Conservation (phyloP, 768 basidiomycete genomes). For the Naganishia antarctica region DNA sequence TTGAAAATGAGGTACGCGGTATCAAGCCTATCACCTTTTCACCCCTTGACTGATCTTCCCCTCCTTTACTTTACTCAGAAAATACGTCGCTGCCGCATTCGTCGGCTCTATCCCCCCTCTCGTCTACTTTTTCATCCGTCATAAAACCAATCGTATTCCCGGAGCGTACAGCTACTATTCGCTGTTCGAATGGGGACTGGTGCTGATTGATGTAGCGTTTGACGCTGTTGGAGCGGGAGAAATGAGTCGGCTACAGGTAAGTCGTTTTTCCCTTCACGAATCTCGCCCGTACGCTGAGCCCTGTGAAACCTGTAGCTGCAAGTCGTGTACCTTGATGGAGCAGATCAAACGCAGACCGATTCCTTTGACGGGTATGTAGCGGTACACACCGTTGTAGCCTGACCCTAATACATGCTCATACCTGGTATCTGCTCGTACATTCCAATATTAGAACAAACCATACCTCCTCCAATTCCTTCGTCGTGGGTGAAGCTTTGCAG, state of each 20-base stretch:
- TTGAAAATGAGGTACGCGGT: slow-evolving; percentile 3
- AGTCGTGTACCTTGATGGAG: slow-evolving; percentile 5
- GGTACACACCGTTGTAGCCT: background rate
- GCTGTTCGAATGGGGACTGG: slow-evolving; percentile 73
- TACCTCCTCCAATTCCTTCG: background rate
- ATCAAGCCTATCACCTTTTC: no score
- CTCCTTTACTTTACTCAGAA: slow-evolving; percentile 52
- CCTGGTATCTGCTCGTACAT: no score
- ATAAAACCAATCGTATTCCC: slow-evolving; percentile 71
- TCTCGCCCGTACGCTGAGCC: no score
- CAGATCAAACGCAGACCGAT: background rate
- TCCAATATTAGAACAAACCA: no score
- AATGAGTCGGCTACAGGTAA: slow-evolving; percentile 34
- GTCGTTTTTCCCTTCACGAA: background rate
- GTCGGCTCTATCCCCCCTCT: slow-evolving; percentile 66
- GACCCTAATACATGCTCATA: background rate
- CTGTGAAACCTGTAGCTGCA: no score
- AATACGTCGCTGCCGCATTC: slow-evolving; percentile 60
- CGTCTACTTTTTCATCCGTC: slow-evolving; percentile 77
- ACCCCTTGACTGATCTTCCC: no score
- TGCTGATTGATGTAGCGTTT: slow-evolving; percentile 44
- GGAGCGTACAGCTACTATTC: slow-evolving; percentile 83
- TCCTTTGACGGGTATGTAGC: background rate
- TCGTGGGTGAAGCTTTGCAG: background rate
- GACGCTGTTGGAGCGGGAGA: slow-evolving; percentile 38